A percentile compares a stretch with the other conserved stretches of the same genome.
These are phyloP conservation scores for Tylopilus sp. DNA, from an alignment of 768 basidiomycete species.

Conservation along the genomic window DNA sequence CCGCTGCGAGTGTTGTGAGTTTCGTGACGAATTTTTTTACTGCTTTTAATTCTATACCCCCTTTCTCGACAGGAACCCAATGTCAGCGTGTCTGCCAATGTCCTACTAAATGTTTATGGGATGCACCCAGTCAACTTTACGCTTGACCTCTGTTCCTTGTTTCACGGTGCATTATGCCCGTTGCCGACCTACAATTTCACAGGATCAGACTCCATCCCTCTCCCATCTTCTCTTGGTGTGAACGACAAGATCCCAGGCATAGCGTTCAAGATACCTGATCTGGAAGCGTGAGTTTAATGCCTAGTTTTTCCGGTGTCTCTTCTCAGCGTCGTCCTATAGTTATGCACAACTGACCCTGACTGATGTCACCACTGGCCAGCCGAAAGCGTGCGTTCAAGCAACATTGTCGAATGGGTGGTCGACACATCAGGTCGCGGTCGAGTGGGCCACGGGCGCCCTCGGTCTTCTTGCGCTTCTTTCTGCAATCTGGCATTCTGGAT, in stretches of 20 bases:
- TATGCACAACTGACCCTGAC: constrained; percentile 76
- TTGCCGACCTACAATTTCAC: constrained; percentile 82
- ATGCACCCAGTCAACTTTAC: constrained; percentile 78
- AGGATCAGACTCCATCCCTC: constrained; percentile 67
- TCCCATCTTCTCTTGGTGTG: constrained; percentile 60
- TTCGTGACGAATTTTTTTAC: not conserved
- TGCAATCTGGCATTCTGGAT: constrained; percentile 52
- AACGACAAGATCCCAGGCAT: constrained; percentile 64
- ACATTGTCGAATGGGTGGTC: constrained; percentile 92
- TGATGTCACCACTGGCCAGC: constrained; percentile 62
- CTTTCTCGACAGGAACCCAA: constrained; percentile 52
- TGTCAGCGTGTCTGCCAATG: constrained; percentile 77
- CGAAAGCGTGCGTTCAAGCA: constrained; percentile 88
- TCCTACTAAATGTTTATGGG: constrained; percentile 87
- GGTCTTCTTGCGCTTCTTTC: constrained; percentile 57
- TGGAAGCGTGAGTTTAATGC: constrained; percentile 56
- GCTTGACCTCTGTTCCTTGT: constrained; percentile 78
- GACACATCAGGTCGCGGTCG: constrained; percentile 66
- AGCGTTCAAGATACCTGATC: constrained; percentile 84
- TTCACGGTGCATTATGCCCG: constrained; percentile 79
- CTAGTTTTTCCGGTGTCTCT: not conserved
- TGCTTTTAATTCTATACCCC: constrained; percentile 11
- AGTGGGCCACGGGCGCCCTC: constrained; percentile 73
- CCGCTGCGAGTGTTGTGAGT: constrained; percentile 83
- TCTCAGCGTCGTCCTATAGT: constrained; percentile 12